A percentile compares a stretch with the other conserved stretches of the same genome.
These are phyloP conservation scores for Leccinum angustisporum DNA, from an alignment of 1,284 basidiomycete genomes.

Conservation along the genomic window DNA sequence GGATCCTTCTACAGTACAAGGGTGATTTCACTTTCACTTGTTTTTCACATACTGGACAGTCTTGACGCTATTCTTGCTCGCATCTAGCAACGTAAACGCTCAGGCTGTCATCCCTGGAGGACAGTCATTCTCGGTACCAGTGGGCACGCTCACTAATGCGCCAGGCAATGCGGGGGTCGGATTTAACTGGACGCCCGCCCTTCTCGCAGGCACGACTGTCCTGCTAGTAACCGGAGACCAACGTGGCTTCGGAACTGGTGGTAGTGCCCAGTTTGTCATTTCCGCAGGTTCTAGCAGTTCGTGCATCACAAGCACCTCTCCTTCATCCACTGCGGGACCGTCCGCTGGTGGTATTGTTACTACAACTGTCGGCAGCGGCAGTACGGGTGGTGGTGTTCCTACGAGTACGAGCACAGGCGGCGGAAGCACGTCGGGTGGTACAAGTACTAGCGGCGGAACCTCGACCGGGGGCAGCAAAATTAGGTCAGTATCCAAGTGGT, in stretches of 20 bases:
- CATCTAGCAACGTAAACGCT: slow-evolving; percentile 52
- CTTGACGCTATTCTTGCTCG: neutral
- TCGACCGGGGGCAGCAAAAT: slow-evolving; percentile 11
- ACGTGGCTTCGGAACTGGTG: slow-evolving; percentile 65
- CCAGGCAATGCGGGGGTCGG: slow-evolving; percentile 48
- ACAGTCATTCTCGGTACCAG: slow-evolving; percentile 64
- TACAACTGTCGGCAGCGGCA: neutral
- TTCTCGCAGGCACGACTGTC: slow-evolving; percentile 47
- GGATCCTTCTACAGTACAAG: slow-evolving; percentile 49
- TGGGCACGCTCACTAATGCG: slow-evolving; percentile 43
- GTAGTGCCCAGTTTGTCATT: slow-evolving; percentile 58
- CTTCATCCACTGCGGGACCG: slow-evolving; percentile 70
- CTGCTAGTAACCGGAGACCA: slow-evolving; percentile 58
- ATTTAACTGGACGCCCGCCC: slow-evolving; percentile 65
- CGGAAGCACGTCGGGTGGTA: neutral
- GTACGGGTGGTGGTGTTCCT: neutral
- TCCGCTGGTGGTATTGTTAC: slow-evolving; percentile 62
- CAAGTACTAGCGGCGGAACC: slow-evolving; percentile 22
- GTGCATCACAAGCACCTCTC: slow-evolving; percentile 60
- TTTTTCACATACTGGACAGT: neutral
- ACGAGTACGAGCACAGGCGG: neutral
- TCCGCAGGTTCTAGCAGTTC: slow-evolving; percentile 45
- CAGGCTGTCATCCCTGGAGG: slow-evolving; percentile 78
- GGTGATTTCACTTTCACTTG: slow-evolving; percentile 41
- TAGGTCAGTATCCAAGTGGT: slow-evolving; percentile 27